Evolutionary conservation across 73 alveolate genomes (phyloP), one percentile per base, ranked within the genome.

Genomic region (Breviolum minutum): DNA sequence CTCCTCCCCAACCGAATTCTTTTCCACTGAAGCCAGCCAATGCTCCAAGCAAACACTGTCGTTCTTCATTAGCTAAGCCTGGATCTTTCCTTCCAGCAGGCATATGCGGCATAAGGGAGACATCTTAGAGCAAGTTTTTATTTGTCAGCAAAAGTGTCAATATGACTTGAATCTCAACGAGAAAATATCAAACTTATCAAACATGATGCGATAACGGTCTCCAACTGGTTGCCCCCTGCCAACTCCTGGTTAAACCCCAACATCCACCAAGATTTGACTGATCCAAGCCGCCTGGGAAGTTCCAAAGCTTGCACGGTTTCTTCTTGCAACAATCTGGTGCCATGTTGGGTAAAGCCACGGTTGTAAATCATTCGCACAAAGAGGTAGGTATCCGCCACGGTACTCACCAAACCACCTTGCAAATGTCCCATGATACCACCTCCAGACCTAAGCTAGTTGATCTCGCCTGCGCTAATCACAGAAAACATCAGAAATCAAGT

Each of bases 381-480:
- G 85, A 82, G 92, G 22, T 26, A 27, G 73, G 94, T 94, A 93
- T 94, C 99, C 24, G 94, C 94, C 85, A 94, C 99, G 63, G 99
- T 94, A 85, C 99, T 94, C 61, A 94, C 86, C 74, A 94, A 20
- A 14, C 99, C 99, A 16, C 99, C 99, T 63, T 92, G 97, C 87
- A 92, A 19, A 80, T 92, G 97, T 30, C 97, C 97, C 97, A 92
- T 92, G 97, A 92, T 92, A 89, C 97, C 97, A 27, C 97, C 97
- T 8, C 97, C 97, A 24, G 97, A 92, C 88, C 88, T 80, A 2
- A 63, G 63, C 24, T 1, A 3, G 54, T 0, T 40, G 54, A 40
- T 40, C 54, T 2, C 0, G 54, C 54, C 54, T 40, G 54, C 54
- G 54, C 54, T 2, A 40, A 40, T 40, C 54, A 40, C 54, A 40